Base-by-base conservation (phyloP, 441 rosid species). In the Bocquillonia castaneifolia region DNA sequence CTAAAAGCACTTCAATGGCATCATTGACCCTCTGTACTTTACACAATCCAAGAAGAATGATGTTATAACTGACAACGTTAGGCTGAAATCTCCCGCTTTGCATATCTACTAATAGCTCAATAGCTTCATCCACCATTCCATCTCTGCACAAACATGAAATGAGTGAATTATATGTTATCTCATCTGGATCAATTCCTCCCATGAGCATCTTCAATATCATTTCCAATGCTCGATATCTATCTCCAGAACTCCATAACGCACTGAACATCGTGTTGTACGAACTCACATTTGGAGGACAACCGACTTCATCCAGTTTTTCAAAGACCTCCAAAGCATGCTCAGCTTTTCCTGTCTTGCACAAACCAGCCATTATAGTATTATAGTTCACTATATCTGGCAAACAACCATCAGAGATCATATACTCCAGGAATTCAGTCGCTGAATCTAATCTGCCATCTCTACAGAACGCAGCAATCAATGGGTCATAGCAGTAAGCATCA, bases 71-170 rank as follows among this genome's bases (percentile, higher is more conserved):
- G 34, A 90, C 80, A 40, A 85, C 89, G 0, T 84, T 81, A 2
- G 94, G 87, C 67, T 37, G 77, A 63, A 83, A 77, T 76, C 78
- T 80, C 3, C 84, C 74, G 18, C 71, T 79, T n/a, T 81, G 83
- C 91, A 89, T 88, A 73, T 92, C 95, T 28, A 81, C 75, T 52
- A 90, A 77, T 71, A 92, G 40, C 64, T 75, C 86, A 14, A 85
- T 74, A n/a, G 89, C 96, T 77, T 92, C 89, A 64, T 82, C 84
- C 39, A 84, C 93, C 90, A 86, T 80, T 36, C 93, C 95, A 55
- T 92, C 93, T 76, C 93, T 81, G 72, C 96, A 90, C 64, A 92
- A 67, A 69, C 98, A 85, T 0, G 96, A 88, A 58, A 92, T 81
- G 36, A 92, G 85, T 7, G 95, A 82, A 74, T 88, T 86, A 59